phyloP scores from a whole-genome alignment of 2,329 filamentous ascomycete species.

The Aureobasidium sp. region DNA sequence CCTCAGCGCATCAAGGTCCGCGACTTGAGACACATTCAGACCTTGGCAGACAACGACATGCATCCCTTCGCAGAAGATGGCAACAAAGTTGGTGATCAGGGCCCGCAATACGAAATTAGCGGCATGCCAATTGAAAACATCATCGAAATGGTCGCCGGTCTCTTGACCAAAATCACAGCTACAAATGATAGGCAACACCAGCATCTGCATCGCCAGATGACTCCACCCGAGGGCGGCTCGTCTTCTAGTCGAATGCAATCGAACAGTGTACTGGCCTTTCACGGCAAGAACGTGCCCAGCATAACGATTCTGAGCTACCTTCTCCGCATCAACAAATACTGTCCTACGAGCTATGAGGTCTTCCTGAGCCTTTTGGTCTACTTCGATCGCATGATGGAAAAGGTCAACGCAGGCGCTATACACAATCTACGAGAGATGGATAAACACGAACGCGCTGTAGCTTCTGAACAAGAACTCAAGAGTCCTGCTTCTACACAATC shows the following conservation, averaged over 20 bases:
- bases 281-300: conserved; percentile 94
- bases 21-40: conserved; percentile 84
- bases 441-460: conserved; percentile 32
- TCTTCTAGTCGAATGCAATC: conserved; percentile 52
- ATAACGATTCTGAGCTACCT: conserved; percentile 96
- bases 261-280: conserved; percentile 80
- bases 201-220: conserved; percentile 68
- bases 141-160: conserved; percentile 96
- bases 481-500: conserved; percentile 8
- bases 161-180: conserved; percentile 93
- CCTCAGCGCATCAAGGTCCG: conserved; percentile 66
- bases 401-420: conserved; percentile 74
- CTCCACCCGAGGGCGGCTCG: conserved; percentile 49
- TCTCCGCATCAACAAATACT: conserved; percentile 96
- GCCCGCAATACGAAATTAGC: conserved; percentile 81
- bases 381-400: conserved; percentile 97
- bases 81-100: conserved; percentile 34
- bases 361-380: conserved; percentile 93
- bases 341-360: conserved; percentile 95
- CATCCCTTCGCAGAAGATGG: conserved; percentile 44
- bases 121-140: conserved; percentile 95
- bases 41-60: conserved; percentile 72
- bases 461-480: conserved; percentile 18
- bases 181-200: conserved; percentile 95
- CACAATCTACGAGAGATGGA: conserved; percentile 49